phyloP scores from a whole-genome alignment of 768 basidiomycete genomes.

The Psilocybe azurescens region DNA sequence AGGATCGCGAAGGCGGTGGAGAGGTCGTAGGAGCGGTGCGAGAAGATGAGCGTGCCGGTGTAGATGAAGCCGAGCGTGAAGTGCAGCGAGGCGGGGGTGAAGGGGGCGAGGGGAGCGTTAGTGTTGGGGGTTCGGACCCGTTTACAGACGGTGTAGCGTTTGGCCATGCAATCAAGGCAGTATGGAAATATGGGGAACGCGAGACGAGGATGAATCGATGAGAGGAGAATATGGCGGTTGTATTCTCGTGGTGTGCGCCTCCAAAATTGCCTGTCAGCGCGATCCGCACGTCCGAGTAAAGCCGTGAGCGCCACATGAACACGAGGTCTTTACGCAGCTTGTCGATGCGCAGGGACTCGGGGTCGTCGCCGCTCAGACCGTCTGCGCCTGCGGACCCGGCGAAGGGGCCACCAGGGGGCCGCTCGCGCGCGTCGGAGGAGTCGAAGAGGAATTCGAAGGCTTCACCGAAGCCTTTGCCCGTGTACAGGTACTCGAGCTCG shows the following conservation, averaged over 20 bases:
- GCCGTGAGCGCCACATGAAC: slow-evolving; percentile 95
- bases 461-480: slow-evolving; percentile 87
- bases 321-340: slow-evolving; percentile 93
- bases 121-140: slow-evolving; percentile 52
- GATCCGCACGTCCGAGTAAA: slow-evolving; percentile 92
- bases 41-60: slow-evolving; percentile 92
- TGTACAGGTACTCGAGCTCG: slow-evolving; percentile 94
- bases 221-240: slow-evolving; percentile 86
- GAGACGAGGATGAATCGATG: slow-evolving; percentile 94
- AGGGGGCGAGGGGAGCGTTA: slow-evolving; percentile 87
- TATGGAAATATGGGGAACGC: slow-evolving; percentile 86
- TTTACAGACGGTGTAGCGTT: slow-evolving; percentile 27
- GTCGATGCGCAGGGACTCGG: slow-evolving; percentile 64
- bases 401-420: slow-evolving; percentile 26
- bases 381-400: no score
- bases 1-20: slow-evolving; percentile 91
- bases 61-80: slow-evolving; percentile 96
- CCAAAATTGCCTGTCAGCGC: slow-evolving; percentile 74
- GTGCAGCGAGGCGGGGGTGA: slow-evolving; percentile 92
- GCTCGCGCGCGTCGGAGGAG: slow-evolving; percentile 56
- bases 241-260: slow-evolving; percentile 56
- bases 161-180: slow-evolving; percentile 73
- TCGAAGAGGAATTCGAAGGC: slow-evolving; percentile 91
- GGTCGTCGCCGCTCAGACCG: slow-evolving; percentile 19
- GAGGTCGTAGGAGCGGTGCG: slow-evolving; percentile 92